Evolutionary conservation across 768 basidiomycete species (phyloP), one percentile per base, ranked within the genome.

Genomic region (Pisolithus microcarpus): DNA sequence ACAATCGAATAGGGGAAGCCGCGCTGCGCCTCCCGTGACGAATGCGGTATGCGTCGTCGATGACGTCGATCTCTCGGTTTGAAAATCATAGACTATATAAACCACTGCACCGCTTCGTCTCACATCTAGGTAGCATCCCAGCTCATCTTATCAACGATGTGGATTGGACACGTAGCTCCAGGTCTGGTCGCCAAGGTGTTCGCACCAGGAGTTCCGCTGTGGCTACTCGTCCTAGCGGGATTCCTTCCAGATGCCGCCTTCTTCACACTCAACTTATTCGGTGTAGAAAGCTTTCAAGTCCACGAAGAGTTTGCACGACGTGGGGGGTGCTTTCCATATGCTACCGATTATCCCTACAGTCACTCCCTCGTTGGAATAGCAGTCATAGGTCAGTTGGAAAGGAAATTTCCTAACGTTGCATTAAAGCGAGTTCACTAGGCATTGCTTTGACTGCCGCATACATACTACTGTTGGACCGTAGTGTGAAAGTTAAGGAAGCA

Each of bases 331-430:
- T 67, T 67, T 52, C 65, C 66, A n/a, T 68, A 66, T 46, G 52
- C 63, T 28, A 63, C 63, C 43, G 60, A 69, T 52, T 64, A 69
- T 49, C 65, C 65, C 1, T 65, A 59, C 56, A 65, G 61, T 38
- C 68, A 69, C 30, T 65, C 64, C 15, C 50, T 66, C 15, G 39
- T 40, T 11, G 39, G 39, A 19, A 40, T 40, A 18, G 39, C 39
- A 40, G n/a, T 15, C 39, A 18, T 2, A 21, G 21, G n/a, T 18
- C 39, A 21, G n/a, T 40, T 40, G n/a, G 10, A 21, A 18, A 18
- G 18, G 21, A 13, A 40, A 3, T 18, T 18, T 40, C 39, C 13
- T 4, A 15, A 15, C 34, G 13, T 19, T 40, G 21, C n/a, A 4
- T 51, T 52, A 64, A 16, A 63, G 26, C 65, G 58, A 50, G 11